A percentile compares a stretch with the other conserved stretches of the same genome.
Evolutionary conservation across 2,329 filamentous ascomycete genomes (phyloP).

Genomic region (Byssochlamys sp.): DNA sequence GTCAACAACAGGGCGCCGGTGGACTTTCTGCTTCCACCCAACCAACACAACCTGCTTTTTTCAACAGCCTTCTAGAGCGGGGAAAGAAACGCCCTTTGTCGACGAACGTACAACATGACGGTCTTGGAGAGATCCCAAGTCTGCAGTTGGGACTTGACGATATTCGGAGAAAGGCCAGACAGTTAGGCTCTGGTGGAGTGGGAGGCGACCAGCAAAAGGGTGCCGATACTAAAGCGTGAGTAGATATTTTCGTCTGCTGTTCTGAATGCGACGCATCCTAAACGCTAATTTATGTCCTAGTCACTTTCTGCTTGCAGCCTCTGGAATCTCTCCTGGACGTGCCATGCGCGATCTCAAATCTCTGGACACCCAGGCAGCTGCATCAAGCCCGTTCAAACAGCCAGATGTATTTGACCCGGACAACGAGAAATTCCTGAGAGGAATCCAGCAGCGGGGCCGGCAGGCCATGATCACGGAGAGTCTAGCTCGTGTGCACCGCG

Average conservation of each 20-base stretch:
- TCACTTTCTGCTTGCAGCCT: constrained; percentile 86
- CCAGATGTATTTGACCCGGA: constrained; percentile 43
- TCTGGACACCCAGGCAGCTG: constrained; percentile 60
- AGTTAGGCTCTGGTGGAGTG: constrained; percentile 58
- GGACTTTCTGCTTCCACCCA: constrained; percentile 18
- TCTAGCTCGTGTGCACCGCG: constrained; percentile 75
- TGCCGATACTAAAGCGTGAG: constrained; percentile 46
- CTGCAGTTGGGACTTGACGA: constrained; percentile 87
- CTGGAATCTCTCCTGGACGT: constrained; percentile 77
- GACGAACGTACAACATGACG: constrained; percentile 45
- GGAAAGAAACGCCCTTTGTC: constrained; percentile 59
- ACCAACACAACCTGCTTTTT: constrained; percentile 48
- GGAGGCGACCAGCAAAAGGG: constrained; percentile 34
- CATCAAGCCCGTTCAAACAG: constrained; percentile 23
- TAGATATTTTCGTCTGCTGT: constrained; percentile 4
- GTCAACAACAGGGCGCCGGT: constrained; percentile 14
- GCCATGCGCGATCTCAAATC: constrained; percentile 78
- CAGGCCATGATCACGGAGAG: constrained; percentile 84
- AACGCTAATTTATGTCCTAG: constrained; percentile 34
- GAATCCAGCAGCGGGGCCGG: constrained; percentile 81
- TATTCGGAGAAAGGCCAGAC: constrained; percentile 66
- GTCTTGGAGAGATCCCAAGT: constrained; percentile 70
- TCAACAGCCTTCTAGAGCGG: constrained; percentile 55
- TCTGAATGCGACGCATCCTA: neutral
- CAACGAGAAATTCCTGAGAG: constrained; percentile 65